Conservation (phyloP, 176 grass and related monocot genomes). For the Carex littledalei region DNA sequence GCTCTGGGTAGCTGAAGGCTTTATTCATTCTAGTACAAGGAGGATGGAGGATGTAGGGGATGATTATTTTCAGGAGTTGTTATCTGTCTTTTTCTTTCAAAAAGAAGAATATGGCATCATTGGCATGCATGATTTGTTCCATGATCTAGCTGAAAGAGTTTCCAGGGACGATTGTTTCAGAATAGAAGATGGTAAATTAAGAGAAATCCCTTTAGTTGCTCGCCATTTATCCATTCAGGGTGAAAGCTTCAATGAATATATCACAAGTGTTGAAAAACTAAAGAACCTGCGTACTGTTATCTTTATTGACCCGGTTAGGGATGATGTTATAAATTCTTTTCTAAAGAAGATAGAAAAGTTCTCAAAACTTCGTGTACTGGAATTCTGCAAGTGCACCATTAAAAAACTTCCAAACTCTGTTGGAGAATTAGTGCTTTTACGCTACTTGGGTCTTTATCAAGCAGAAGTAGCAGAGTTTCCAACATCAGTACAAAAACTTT, state of each 20-base stretch:
- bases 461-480: background rate
- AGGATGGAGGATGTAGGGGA: background rate
- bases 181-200: background rate
- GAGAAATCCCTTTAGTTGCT: background rate
- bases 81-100: conserved; percentile 17
- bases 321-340: background rate
- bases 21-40: background rate
- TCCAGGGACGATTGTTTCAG: conserved; percentile 3
- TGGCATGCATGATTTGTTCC: conserved; percentile 15
- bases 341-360: background rate
- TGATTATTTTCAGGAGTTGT: conserved; percentile 17
- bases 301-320: background rate
- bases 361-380: background rate
- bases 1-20: conserved; percentile 14
- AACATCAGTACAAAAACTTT: conserved; percentile 4
- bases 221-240: background rate
- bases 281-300: background rate
- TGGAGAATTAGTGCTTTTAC: background rate
- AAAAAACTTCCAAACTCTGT: background rate
- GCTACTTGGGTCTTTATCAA: background rate
- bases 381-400: background rate
- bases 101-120: no score
- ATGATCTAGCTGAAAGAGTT: conserved; percentile 22
- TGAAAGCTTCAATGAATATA: background rate
- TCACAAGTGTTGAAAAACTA: background rate